These are phyloP conservation scores for Globisporangium paddicum DNA, from an alignment of 352 stramenopile species.

Conservation along the genomic window DNA sequence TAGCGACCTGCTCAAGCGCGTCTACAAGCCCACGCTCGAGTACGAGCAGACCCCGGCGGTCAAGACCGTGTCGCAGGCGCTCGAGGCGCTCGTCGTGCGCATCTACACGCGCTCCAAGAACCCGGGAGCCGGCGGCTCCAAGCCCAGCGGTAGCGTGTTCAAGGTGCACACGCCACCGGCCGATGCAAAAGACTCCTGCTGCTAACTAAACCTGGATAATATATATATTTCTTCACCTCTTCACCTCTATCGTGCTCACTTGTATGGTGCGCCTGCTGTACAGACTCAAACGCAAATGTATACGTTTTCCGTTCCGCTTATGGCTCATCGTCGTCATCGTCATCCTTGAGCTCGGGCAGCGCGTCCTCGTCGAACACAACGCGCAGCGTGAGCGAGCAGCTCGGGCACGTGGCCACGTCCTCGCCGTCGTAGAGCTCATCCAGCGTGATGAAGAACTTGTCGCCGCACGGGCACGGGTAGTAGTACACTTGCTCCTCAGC, in stretches of 20 bases:
- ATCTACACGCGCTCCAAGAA: conserved; percentile 71
- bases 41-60: conserved; percentile 45
- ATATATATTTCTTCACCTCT: conserved; percentile 4
- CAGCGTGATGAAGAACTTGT: conserved; percentile 89
- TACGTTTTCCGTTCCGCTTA: neutral
- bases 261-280: too few relatives aligned
- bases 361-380: conserved; percentile 94
- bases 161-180: conserved; percentile 21
- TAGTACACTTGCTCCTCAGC: conserved; percentile 92
- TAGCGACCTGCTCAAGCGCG: conserved; percentile 23
- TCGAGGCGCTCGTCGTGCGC: conserved; percentile 58
- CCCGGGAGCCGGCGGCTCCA: conserved; percentile 39
- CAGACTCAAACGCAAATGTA: too few relatives aligned
- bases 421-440: conserved; percentile 93
- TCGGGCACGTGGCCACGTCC: conserved; percentile 96
- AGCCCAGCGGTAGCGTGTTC: conserved; percentile 42
- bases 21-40: conserved; percentile 28
- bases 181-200: conserved; percentile 25
- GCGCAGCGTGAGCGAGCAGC: conserved; percentile 94
- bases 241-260: conserved; percentile 3
- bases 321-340: conserved; percentile 25
- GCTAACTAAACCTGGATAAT: conserved; percentile 23
- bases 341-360: conserved; percentile 66
- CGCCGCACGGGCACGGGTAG: conserved; percentile 97
- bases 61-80: conserved; percentile 41